Evolutionary conservation across 306 rosid genomes (phyloP).

Genomic region (Gastrolobium bilobum): DNA sequence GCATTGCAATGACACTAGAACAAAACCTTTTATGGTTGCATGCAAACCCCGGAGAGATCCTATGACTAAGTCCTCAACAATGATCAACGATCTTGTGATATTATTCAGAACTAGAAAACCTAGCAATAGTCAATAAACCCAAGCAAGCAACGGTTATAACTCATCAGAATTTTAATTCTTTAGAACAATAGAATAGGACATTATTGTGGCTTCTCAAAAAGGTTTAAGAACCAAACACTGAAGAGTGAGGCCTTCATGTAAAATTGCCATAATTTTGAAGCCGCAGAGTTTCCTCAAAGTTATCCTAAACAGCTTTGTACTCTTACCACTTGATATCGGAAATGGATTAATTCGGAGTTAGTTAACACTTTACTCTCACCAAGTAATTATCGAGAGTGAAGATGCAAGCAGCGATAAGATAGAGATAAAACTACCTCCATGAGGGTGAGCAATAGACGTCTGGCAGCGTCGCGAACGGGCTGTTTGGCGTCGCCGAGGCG

Average conservation of each 20-base stretch:
- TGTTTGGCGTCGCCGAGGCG: conserved; percentile 97
- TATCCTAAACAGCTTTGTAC: conserved; percentile 14
- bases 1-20: not conserved
- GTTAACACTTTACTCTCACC: not conserved
- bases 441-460: conserved; percentile 92
- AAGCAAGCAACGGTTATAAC: conserved; percentile 2
- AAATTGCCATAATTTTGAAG: not conserved
- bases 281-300: conserved; percentile 22
- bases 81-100: conserved; percentile 4
- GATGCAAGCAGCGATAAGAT: not conserved
- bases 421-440: conserved; percentile 71
- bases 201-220: not conserved
- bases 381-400: not conserved
- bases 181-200: not conserved
- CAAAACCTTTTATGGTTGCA: not conserved
- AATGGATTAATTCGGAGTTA: not conserved
- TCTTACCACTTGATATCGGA: not conserved
- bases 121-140: not conserved
- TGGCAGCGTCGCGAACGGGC: conserved; percentile 96
- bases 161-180: not conserved
- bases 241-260: conserved; percentile 25
- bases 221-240: not conserved
- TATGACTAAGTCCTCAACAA: not conserved
- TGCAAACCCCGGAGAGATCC: conserved; percentile 34
- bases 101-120: not conserved